Percentiles rank a stretch among this genome's conserved stretches.
phyloP scores from a whole-genome alignment of 805 yeast species.

The Saturnispora sekii region DNA sequence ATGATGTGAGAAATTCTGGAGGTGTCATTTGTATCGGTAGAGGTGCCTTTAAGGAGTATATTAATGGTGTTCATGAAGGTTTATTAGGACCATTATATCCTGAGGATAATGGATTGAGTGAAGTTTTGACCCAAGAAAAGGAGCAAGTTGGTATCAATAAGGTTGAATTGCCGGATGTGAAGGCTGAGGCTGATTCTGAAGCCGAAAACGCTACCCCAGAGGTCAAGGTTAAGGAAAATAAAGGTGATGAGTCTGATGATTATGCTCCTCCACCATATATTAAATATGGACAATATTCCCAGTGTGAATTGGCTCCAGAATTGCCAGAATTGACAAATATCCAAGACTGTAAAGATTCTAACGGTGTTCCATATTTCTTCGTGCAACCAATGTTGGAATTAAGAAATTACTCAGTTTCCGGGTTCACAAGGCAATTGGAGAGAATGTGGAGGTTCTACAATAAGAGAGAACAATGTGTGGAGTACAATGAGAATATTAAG shows the following conservation, averaged over 20 bases:
- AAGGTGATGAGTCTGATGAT: slow-evolving; percentile 27
- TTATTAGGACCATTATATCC: slow-evolving; percentile 76
- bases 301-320: slow-evolving; percentile 51
- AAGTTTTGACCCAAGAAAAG: slow-evolving; percentile 25
- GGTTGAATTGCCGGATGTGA: slow-evolving; percentile 3
- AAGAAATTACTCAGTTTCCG: slow-evolving; percentile 68
- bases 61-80: slow-evolving; percentile 90
- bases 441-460: slow-evolving; percentile 74
- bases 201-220: slow-evolving; percentile 23
- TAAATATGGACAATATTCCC: slow-evolving; percentile 43
- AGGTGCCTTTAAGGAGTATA: slow-evolving; percentile 90
- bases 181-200: slow-evolving; percentile 1
- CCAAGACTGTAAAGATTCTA: slow-evolving; percentile 22
- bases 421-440: slow-evolving; percentile 67
- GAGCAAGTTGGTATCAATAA: slow-evolving; percentile 19
- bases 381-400: slow-evolving; percentile 73
- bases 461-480: slow-evolving; percentile 41
- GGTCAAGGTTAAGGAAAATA: slow-evolving; percentile 16
- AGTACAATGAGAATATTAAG: slow-evolving; percentile 22
- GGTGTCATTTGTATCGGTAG: slow-evolving; percentile 91
- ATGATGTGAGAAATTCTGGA: slow-evolving; percentile 46
- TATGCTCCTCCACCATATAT: slow-evolving; percentile 48
- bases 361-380: slow-evolving; percentile 48
- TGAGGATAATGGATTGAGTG: slow-evolving; percentile 16
- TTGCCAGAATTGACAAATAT: slow-evolving; percentile 22